A percentile compares a stretch with the other conserved stretches of the same genome.
Conservation (phyloP, 108 stramenopile species). For the Skeletonema marinoi region DNA sequence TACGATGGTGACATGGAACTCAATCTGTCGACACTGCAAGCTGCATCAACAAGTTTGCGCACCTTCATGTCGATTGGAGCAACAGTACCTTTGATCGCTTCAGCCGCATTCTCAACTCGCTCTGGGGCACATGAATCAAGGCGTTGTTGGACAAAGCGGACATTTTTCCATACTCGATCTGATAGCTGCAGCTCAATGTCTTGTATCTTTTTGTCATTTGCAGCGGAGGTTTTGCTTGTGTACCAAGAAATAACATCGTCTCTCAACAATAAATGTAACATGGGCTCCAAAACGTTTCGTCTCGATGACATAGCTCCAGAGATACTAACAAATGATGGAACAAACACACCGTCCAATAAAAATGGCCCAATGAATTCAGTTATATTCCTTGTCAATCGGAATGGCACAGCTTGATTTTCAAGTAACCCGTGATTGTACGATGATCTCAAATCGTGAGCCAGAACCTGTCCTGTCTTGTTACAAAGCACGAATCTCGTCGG, state of each 20-base stretch:
- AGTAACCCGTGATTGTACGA: conserved; percentile 87
- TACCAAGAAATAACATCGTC: conserved; percentile 90
- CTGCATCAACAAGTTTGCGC: conserved; percentile 58
- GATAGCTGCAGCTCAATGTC: conserved; percentile 81
- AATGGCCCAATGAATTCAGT: conserved; percentile 65
- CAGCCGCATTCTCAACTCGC: conserved; percentile 22
- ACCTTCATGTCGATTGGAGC: conserved; percentile 66
- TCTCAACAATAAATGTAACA: conserved; percentile 71
- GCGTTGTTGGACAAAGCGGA: conserved; percentile 56
- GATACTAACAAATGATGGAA: conserved; percentile 64
- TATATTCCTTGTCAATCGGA: conserved; percentile 82
- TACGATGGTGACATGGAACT: conserved; percentile 70
- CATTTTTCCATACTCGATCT: conserved; percentile 78
- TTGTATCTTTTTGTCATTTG: conserved; percentile 76
- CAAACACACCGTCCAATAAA: conserved; percentile 65
- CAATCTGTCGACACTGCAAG: conserved; percentile 61
- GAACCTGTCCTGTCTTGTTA: conserved; percentile 49
- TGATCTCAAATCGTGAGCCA: conserved; percentile 78
- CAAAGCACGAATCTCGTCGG: conserved; percentile 72
- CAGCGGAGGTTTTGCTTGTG: conserved; percentile 71
- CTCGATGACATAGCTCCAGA: conserved; percentile 62
- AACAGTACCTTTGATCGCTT: conserved; percentile 24
- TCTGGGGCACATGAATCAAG: conserved; percentile 62
- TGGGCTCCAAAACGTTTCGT: conserved; percentile 65
- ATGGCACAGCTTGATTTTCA: conserved; percentile 67